Conservation (phyloP, 2,329 filamentous ascomycete species). For the Pseudogymnoascus sp. region DNA sequence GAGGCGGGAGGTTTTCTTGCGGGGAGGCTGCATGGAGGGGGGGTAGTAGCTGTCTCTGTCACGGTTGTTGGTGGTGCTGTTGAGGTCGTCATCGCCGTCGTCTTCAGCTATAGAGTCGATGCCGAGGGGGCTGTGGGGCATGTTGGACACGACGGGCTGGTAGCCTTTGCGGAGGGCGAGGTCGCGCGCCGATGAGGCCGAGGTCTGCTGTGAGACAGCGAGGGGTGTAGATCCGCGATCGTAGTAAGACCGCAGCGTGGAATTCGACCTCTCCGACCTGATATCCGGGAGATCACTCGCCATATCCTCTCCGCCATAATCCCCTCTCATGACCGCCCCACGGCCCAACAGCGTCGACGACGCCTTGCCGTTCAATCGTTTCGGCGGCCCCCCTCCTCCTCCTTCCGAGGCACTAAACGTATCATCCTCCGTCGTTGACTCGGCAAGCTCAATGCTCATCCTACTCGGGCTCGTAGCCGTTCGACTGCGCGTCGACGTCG, state of each 20-base stretch:
- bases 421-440: conserved; percentile 21
- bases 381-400: conserved; percentile 20
- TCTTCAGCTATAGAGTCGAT: neutral
- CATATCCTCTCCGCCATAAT: conserved; percentile 24
- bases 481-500: conserved; percentile 12
- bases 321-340: neutral
- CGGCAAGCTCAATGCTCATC: conserved; percentile 33
- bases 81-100: neutral
- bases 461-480: conserved; percentile 30
- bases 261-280: conserved; percentile 33
- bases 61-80: neutral
- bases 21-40: neutral
- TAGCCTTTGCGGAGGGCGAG: conserved; percentile 31
- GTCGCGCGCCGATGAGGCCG: conserved; percentile 34
- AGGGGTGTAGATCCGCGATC: conserved; percentile 34
- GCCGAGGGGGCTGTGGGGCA: neutral
- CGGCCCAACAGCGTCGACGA: conserved; percentile 39
- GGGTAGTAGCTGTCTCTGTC: neutral
- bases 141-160: conserved; percentile 19
- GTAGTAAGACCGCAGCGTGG: conserved; percentile 39
- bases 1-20: conserved; percentile 24
- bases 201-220: conserved; percentile 34
- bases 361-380: conserved; percentile 32
- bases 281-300: conserved; percentile 29
- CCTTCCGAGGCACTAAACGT: conserved; percentile 23